Base-by-base conservation (phyloP, 805 yeast species). In the Myxozyma geophila region DNA sequence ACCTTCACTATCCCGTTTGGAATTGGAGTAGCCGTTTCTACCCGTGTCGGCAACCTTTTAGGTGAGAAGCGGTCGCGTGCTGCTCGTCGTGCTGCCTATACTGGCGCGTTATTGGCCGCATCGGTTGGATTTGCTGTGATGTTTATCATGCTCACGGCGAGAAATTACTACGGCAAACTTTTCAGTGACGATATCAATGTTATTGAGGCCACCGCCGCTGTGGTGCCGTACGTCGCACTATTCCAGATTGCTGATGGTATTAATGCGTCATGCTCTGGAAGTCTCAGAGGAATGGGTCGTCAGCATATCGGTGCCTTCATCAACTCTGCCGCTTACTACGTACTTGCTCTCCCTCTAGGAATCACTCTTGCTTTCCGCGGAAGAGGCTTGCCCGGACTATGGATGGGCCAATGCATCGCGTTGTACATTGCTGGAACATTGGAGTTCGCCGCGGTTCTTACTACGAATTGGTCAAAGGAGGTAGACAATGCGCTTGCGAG, bases 241-340 rank as follows among this genome's bases (percentile, higher is more conserved):
- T 82, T 87, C 68, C 91, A 88, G 68, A 74, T 89, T 1, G 82
- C 84, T 62, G 96, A 90, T 74, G 87, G 90, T 2, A 72, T 88
- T 17, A 87, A 89, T 15, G 84, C 87, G 50, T 85, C 88, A 17
- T 86, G 90, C 2, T 85, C 88, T 48, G 95, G 92, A 0, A 81
- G 87, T 41, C 76, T 90, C 62, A 78, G 96, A 64, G 92, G 92
- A 1, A 87, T 87, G 73, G 96, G 93, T 0, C 77, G 86, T 52
- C 96, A 90, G 73, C 82, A 81, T 54, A 80, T 88, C 52, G 96
- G 96, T 1, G 90, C 93, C 0, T 68, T 83, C 12, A 78, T 89
- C 56, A 90, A 89, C 70, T 78, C 90, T 52, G 72, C 87, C n/a
- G 83, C 87, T 0, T 90, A 90, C 75, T 90, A 90, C 74, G 80